Conservation (phyloP, 179 eudicot genomes). For the Pouteria campechiana region DNA sequence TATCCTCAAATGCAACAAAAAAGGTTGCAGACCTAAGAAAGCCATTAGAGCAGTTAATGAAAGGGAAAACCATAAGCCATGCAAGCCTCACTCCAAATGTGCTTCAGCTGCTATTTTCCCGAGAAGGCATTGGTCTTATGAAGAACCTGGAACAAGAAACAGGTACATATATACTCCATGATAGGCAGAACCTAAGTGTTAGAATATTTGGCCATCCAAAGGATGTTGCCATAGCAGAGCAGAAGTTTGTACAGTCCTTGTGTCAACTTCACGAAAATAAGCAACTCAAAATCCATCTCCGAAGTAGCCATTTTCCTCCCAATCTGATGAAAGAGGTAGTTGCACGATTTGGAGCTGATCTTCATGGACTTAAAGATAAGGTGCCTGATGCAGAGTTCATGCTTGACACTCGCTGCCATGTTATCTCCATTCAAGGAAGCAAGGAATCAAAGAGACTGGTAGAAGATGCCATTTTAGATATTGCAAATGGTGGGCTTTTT, state of each 20-base stretch:
- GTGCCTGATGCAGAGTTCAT: constrained; percentile 53
- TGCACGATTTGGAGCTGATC: constrained; percentile 66
- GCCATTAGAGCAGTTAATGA: constrained; percentile 70
- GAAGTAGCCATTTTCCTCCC: constrained; percentile 42
- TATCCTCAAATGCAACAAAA: constrained; percentile 79
- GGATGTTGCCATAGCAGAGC: constrained; percentile 35
- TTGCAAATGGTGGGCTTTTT: constrained; percentile 30
- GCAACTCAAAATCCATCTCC: constrained; percentile 64
- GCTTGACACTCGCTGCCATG: constrained; percentile 60
- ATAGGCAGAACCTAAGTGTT: constrained; percentile 33
- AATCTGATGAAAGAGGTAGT: constrained; percentile 90
- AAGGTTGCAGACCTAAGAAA: constrained; percentile 63
- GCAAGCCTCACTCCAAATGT: constrained; percentile 55
- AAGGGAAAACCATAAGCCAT: constrained; percentile 48
- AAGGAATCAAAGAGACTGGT: constrained; percentile 58
- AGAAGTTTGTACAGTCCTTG: constrained; percentile 43
- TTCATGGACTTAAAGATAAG: constrained; percentile 50
- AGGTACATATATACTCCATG: constrained; percentile 45
- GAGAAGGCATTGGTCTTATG: constrained; percentile 49
- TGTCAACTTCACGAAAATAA: constrained; percentile 44
- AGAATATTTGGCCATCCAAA: constrained; percentile 53
- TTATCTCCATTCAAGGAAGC: constrained; percentile 39
- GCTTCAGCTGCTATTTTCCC: constrained; percentile 45
- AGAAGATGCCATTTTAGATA: constrained; percentile 43
- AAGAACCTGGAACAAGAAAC: constrained; percentile 57